Evolutionary conservation across 2,329 filamentous ascomycete species (phyloP), one percentile per base, ranked within the genome.

Genomic region (Cladorrhinum sp.): DNA sequence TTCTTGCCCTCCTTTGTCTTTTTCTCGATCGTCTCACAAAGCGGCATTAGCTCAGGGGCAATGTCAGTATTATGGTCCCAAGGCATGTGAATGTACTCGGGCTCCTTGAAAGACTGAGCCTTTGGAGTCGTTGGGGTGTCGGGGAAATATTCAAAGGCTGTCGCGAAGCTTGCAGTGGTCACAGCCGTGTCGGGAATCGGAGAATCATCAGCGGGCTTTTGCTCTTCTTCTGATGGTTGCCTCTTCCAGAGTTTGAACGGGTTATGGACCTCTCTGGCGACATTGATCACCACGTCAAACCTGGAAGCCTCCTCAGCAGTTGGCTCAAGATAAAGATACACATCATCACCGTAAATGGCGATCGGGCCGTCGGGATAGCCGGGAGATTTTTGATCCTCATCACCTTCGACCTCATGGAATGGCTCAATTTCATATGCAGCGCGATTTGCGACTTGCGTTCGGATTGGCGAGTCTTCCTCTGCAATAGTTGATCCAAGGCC

Each of bases 41-140:
- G 79, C 51, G 79, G 80, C 79, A 91, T 86, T 20, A 95, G 76
- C 71, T 95, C 91, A 4, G 85, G 84, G 1, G 90, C 86, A 66
- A 96, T 93, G 62, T 95, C 89, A 0, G 90, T 93, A 74, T 93
- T 93, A 76, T 95, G 91, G 63, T 95, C 91, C 91, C 91, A 95
- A 1, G 86, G 88, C 68, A 95, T 88, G 71, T 96, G 91, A 16
- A 95, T 90, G 68, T 96, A 96, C 72, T 96, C 91, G 0, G 91
- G 91, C 50, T 84, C 76, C 55, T 78, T 81, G 38, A 73, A 73
- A 1, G 72, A 72, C 4, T 74, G 75, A 12, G 84, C 80, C 70
- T 83, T 86, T 2, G 85, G 84, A 0, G 83, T 85, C 1, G 84
- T 85, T 4, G 85, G 83, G 1, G 81, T 83, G 41, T 78, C 70